These are phyloP conservation scores for Tylopilus subfusipes DNA, from an alignment of 768 basidiomycete species.

Conservation along the genomic window DNA sequence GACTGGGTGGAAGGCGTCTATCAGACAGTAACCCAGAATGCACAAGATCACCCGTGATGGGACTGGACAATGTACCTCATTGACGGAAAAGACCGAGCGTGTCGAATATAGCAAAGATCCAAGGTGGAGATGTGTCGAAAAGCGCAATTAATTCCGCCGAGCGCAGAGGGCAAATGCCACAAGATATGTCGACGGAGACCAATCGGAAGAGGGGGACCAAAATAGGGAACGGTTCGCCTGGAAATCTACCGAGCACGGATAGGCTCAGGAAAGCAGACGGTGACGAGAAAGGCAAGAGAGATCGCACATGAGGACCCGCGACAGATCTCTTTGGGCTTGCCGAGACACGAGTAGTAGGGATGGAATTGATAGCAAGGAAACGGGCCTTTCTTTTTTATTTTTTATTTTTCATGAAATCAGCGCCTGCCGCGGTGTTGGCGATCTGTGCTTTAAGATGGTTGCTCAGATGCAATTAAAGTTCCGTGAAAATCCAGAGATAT, in stretches of 20 bases:
- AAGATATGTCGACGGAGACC: conserved; percentile 36
- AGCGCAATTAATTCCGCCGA: conserved; percentile 30
- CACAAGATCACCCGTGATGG: conserved; percentile 15
- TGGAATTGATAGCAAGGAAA: conserved; percentile 29
- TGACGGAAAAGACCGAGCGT: conserved; percentile 28
- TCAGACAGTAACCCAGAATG: conserved; percentile 19
- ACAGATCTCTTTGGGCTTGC: conserved; percentile 25
- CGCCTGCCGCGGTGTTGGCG: conserved; percentile 30
- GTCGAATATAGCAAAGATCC: conserved; percentile 38
- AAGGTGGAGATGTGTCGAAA: conserved; percentile 45
- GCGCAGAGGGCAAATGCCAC: conserved; percentile 32
- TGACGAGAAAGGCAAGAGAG: conserved; percentile 33
- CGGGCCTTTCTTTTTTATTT: conserved; percentile 24
- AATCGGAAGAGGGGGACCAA: conserved; percentile 45
- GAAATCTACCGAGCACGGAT: conserved; percentile 41
- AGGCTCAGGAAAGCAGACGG: conserved; percentile 32
- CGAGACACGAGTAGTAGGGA: conserved; percentile 28
- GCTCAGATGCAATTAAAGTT: conserved; percentile 30
- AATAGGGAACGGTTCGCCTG: conserved; percentile 45
- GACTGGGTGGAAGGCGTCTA: conserved; percentile 14
- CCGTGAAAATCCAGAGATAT: conserved; percentile 26
- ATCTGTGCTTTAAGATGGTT: conserved; percentile 20
- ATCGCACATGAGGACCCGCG: conserved; percentile 13
- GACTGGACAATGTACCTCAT: conserved; percentile 33
- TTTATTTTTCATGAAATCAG: conserved; percentile 25